Percentiles rank a stretch among this genome's conserved stretches.
Evolutionary conservation across 192 early-diverging fungal species (phyloP).

Genomic region (Ambispora gerdemannii): DNA sequence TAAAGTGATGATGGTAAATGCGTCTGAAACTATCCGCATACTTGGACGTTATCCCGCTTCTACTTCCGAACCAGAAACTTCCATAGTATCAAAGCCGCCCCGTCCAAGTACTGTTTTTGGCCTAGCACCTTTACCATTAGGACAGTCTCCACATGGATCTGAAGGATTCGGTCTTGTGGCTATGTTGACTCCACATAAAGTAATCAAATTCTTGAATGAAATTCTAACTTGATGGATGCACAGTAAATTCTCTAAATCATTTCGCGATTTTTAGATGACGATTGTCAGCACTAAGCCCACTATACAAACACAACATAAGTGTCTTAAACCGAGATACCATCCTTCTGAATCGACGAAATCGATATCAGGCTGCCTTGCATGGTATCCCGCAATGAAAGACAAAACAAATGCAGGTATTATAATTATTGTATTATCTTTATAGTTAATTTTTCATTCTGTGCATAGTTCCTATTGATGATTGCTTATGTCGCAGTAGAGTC

Average conservation of each 20-base stretch:
- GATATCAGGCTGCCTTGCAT: constrained; percentile 54
- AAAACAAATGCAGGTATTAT: constrained; percentile 34
- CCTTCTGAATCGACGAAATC: constrained; percentile 28
- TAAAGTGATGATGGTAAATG: constrained; percentile 59
- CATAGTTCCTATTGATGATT: too few species aligned
- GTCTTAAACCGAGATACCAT: constrained; percentile 45
- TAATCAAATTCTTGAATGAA: too few species aligned
- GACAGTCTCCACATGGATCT: constrained; percentile 52
- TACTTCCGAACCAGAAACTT: background rate
- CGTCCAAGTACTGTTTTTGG: constrained; percentile 59
- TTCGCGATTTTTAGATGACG: constrained; percentile 44
- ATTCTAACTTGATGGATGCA: too few species aligned
- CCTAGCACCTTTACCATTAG: constrained; percentile 53
- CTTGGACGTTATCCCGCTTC: constrained; percentile 50
- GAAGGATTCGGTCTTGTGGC: constrained; percentile 59
- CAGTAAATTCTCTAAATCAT: background rate
- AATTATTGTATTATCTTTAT: background rate
- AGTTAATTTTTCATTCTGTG: too few species aligned
- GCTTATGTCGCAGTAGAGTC: constrained; percentile 29
- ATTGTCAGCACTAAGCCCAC: constrained; percentile 58
- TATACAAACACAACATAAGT: constrained; percentile 56
- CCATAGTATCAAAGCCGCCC: constrained; percentile 36
- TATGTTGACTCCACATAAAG: constrained; percentile 58
- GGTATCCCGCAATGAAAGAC: constrained; percentile 53
- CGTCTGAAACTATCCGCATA: constrained; percentile 53